Conservation (phyloP, 352 stramenopile genomes). For the Globisporangium takayamanum region DNA sequence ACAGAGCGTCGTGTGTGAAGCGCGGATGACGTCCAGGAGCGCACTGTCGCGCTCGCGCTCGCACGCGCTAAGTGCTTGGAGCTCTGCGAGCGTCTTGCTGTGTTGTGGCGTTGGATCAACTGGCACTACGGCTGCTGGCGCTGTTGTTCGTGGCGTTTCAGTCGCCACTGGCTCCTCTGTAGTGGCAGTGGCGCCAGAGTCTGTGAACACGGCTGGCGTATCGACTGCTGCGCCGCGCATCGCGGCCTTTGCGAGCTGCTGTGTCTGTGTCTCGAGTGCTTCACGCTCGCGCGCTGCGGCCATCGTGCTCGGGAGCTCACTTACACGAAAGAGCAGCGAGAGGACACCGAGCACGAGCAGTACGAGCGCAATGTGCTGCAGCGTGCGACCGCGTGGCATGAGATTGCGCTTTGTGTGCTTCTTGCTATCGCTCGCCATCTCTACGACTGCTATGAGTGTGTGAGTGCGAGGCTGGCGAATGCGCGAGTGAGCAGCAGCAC, state of each 20-base stretch:
- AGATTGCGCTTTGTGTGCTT: too few relatives aligned
- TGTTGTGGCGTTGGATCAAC: neutral
- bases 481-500: too few relatives aligned
- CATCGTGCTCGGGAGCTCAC: neutral
- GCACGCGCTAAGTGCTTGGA: conserved; percentile 2
- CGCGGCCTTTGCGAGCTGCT: neutral
- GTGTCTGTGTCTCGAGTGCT: neutral
- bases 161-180: too few relatives aligned
- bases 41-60: conserved; percentile 6
- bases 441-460: too few relatives aligned
- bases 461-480: too few relatives aligned
- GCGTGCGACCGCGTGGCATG: too few relatives aligned
- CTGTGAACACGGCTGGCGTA: too few relatives aligned
- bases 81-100: conserved; percentile 4
- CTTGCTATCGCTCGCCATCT: too few relatives aligned
- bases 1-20: conserved; percentile 4
- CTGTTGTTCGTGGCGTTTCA: neutral
- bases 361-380: neutral
- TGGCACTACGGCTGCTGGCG: neutral
- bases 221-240: too few relatives aligned
- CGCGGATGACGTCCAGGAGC: conserved; percentile 10
- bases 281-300: neutral
- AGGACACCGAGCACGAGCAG: neutral
- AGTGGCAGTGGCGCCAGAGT: too few relatives aligned
- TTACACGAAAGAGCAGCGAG: neutral